A percentile compares a stretch with the other conserved stretches of the same genome.
These are phyloP conservation scores for Neopestalotiopsis clavispora DNA, from an alignment of 2,329 filamentous ascomycete species.

Conservation along the genomic window DNA sequence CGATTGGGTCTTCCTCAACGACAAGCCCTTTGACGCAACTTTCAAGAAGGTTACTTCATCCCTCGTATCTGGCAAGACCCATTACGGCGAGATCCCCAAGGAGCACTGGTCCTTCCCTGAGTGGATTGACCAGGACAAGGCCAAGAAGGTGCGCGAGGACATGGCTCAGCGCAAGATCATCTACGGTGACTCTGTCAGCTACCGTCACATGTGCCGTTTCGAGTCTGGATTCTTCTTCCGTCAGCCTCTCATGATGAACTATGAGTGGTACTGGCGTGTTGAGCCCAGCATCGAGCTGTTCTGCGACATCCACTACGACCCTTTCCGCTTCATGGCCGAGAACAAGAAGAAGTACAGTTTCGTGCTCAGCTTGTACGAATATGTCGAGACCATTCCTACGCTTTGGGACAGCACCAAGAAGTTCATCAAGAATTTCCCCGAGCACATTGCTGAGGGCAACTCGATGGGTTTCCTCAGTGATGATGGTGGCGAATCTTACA, in stretches of 20 bases:
- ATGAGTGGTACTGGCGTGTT: constrained; percentile 99
- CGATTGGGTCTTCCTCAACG: constrained; percentile 99
- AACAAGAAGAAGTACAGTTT: constrained; percentile 99
- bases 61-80: constrained; percentile 89
- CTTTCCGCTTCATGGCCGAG: constrained; percentile 95
- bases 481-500: constrained; percentile 89
- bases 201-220: constrained; percentile 99
- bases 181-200: constrained; percentile 95
- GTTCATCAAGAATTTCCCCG: constrained; percentile 88
- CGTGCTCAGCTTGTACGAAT: constrained; percentile 93
- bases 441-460: constrained; percentile 85
- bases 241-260: constrained; percentile 90
- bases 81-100: constrained; percentile 85
- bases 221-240: constrained; percentile 99
- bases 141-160: constrained; percentile 86
- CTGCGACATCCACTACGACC: constrained; percentile 94
- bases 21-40: constrained; percentile 87
- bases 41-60: constrained; percentile 93
- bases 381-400: constrained; percentile 93
- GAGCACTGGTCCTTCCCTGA: constrained; percentile 98
- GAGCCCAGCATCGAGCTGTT: constrained; percentile 96
- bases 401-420: constrained; percentile 95
- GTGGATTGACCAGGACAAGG: constrained; percentile 95
- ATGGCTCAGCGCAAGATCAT: constrained; percentile 97
- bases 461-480: constrained; percentile 91